Evolutionary conservation across 441 rosid genomes (phyloP), one percentile per base, ranked within the genome.

Genomic region (Gossypium lobatum): DNA sequence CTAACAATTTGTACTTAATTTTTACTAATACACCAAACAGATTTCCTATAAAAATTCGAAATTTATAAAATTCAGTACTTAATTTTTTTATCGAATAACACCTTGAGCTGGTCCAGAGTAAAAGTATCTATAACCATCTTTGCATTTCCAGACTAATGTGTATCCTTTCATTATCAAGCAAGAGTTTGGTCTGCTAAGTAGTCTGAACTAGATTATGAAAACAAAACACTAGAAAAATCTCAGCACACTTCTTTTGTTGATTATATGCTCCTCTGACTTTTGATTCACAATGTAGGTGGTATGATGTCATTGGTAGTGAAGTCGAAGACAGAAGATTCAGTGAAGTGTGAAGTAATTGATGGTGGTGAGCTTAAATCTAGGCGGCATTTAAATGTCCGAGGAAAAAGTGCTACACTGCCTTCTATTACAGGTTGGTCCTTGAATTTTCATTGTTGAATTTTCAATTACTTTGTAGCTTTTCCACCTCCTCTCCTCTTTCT

Each of bases 281-380:
- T 67, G 67, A 23, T 74, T 67, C 73, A 48, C 71, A 65, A 63
- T 80, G 9, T 63, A 95, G 99, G 99, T 82, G 99, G 99, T 79
- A 95, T 95, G 99, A 93, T 95, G 98, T 93, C 99, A 5, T 82
- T 95, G 34, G 11, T 63, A 83, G 99, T 95, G 80, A 93, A 85
- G 85, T 93, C 95, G 57, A 95, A 91, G 89, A 93, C 97, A 5
- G 91, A 89, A 80, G 97, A 95, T 81, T 93, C 95, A 1, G 99
- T 95, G 62, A 87, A 83, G 78, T 93, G 98, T 85, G 96, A 90
- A 82, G 99, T 91, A 75, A 83, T 95, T 79, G 98, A 95, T 85
- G 97, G 98, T 79, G 98, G 98, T 80, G 99, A 93, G 87, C 95
- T 95, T 17, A 95, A 93, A 89, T 93, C 99, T 66, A 88, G 99